Evolutionary conservation across 2,329 filamentous ascomycete species (phyloP).

Genomic region (Aspergillus alliaceus): DNA sequence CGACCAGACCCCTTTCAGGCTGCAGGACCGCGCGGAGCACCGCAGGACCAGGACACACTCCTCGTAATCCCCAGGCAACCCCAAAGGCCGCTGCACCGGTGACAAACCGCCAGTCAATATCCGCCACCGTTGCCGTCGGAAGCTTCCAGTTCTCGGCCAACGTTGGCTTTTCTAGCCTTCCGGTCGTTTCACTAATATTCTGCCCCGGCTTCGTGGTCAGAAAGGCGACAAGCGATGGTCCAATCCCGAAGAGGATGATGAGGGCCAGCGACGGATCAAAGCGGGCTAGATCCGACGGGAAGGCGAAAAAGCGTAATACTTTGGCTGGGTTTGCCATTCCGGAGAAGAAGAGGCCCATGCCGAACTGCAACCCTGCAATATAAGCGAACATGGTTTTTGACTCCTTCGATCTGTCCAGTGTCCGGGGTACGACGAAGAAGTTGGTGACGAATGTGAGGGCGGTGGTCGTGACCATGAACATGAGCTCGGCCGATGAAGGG

Average conservation of each 20-base stretch:
- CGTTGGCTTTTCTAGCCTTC: conserved; percentile 34
- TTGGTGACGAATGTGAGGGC: conserved; percentile 33
- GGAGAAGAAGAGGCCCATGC: conserved; percentile 51
- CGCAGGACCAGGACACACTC: conserved; percentile 54
- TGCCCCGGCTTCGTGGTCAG: conserved; percentile 31
- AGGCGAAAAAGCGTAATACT: conserved; percentile 51
- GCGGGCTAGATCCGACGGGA: conserved; percentile 41
- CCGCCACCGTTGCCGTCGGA: conserved; percentile 45
- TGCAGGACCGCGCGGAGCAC: conserved; percentile 48
- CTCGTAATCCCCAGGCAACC: conserved; percentile 52
- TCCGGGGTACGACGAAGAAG: conserved; percentile 32
- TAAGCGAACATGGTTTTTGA: conserved; percentile 43
- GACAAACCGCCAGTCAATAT: conserved; percentile 52
- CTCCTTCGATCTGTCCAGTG: conserved; percentile 27
- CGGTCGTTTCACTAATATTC: conserved; percentile 19
- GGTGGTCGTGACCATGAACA: conserved; percentile 35
- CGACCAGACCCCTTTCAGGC: conserved; percentile 49
- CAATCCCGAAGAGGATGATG: conserved; percentile 51
- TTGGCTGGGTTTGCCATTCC: conserved; percentile 54
- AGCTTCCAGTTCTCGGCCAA: conserved; percentile 45
- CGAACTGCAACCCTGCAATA: conserved; percentile 52
- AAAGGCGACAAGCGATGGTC: conserved; percentile 46
- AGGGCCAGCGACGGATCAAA: conserved; percentile 54
- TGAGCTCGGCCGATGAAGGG: conserved; percentile 37
- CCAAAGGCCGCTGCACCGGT: conserved; percentile 51